Evolutionary conservation across 163 green algal genomes (phyloP).

Genomic region (Prototheca wickerhamii): DNA sequence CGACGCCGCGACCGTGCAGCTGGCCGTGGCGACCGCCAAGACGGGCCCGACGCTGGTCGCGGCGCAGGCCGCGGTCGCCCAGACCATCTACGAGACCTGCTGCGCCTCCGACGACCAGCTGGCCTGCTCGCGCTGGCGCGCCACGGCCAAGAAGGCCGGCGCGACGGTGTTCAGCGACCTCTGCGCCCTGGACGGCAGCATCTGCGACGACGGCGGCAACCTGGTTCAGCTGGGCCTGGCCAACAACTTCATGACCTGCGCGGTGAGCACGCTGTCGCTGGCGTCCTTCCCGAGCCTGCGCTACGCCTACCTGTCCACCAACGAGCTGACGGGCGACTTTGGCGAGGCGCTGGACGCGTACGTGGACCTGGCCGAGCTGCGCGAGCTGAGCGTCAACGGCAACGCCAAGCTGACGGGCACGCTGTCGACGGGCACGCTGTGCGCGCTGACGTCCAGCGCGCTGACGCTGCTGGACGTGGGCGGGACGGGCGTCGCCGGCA

Average conservation of each 20-base stretch:
- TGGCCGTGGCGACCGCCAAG: not conserved
- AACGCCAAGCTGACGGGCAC: not conserved
- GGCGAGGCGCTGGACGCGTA: not conserved
- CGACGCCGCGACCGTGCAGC: not conserved
- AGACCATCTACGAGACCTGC: not conserved
- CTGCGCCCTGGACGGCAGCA: constrained; percentile 6
- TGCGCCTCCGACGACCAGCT: not conserved
- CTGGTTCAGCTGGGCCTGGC: constrained; percentile 6
- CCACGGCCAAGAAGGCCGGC: not conserved
- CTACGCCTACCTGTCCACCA: not conserved
- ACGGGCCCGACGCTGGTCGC: not conserved
- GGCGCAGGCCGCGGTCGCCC: not conserved
- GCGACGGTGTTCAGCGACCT: not conserved
- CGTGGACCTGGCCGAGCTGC: not conserved
- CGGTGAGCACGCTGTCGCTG: not conserved
- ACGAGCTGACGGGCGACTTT: not conserved
- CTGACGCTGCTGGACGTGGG: constrained; percentile 4
- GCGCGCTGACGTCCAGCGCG: not conserved
- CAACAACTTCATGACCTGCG: not conserved
- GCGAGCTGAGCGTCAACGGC: not conserved
- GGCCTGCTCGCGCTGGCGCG: not conserved
- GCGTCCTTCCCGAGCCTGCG: not conserved
- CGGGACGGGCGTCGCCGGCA: not conserved
- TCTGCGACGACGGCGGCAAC: constrained; percentile 1
- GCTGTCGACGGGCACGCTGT: not conserved